Conservation (phyloP, 2,329 filamentous ascomycete species). For the Penicillium crustosum region DNA sequence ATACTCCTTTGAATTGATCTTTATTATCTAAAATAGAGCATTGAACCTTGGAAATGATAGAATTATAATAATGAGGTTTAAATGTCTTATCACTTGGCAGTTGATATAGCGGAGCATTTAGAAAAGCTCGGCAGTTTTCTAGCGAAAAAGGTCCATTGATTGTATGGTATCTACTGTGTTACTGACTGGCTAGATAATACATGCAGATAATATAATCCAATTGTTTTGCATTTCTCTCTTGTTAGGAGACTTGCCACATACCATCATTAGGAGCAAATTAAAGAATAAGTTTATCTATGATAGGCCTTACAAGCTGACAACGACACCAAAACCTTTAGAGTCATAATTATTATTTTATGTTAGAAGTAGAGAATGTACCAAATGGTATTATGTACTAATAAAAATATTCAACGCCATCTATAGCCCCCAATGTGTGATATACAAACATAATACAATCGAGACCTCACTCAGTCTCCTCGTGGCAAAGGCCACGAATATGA, state of each 20-base stretch:
- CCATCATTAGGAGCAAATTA: too few species aligned
- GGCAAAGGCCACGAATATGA: not conserved
- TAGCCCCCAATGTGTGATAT: constrained; percentile 16
- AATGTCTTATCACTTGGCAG: not conserved
- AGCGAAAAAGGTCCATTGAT: not conserved
- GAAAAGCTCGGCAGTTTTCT: not conserved
- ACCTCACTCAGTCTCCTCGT: not conserved
- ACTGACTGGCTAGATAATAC: too few species aligned
- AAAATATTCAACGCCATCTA: constrained; percentile 19
- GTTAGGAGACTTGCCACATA: too few species aligned
- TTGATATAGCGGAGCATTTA: not conserved
- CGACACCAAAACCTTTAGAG: not conserved
- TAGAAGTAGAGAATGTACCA: constrained; percentile 12
- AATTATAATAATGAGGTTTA: not conserved
- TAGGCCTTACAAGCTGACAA: not conserved
- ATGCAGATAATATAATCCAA: too few species aligned
- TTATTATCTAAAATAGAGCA: not conserved
- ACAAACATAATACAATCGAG: constrained; percentile 21
- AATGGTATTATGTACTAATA: constrained; percentile 18
- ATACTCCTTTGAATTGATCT: not conserved
- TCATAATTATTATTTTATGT: not conserved
- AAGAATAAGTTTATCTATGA: too few species aligned
- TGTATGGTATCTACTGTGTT: too few species aligned
- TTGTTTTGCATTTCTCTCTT: too few species aligned
- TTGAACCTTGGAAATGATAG: not conserved